phyloP scores from a whole-genome alignment of 805 yeast genomes.

The Schwanniomyces polymorphus region DNA sequence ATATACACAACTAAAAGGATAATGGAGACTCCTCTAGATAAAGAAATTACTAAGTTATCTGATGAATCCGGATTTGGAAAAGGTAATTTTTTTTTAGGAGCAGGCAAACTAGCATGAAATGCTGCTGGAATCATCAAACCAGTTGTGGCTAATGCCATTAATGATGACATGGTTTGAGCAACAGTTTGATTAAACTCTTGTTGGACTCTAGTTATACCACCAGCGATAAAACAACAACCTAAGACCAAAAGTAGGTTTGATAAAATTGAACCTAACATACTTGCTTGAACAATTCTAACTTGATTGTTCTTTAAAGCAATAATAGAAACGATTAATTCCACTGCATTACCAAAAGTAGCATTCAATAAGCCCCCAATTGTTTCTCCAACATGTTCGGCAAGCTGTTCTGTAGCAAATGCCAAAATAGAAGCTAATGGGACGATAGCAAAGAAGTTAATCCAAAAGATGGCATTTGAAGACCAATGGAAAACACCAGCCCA shows the following conservation, averaged over 20 bases:
- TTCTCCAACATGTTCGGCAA: slow-evolving; percentile 84
- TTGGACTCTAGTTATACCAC: slow-evolving; percentile 83
- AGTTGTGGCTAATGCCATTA: slow-evolving; percentile 87
- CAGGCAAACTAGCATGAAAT: slow-evolving; percentile 77
- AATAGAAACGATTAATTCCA: slow-evolving; percentile 90
- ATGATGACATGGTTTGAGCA: slow-evolving; percentile 96
- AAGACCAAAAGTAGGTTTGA: slow-evolving; percentile 86
- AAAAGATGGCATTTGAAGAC: slow-evolving; percentile 57
- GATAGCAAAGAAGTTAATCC: slow-evolving; percentile 83
- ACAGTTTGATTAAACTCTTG: slow-evolving; percentile 94
- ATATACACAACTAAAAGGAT: slow-evolving; percentile 75
- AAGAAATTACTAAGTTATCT: slow-evolving; percentile 56
- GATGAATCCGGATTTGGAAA: slow-evolving; percentile 40
- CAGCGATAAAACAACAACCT: slow-evolving; percentile 94
- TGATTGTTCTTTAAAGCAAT: slow-evolving; percentile 87
- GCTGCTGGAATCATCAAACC: slow-evolving; percentile 95
- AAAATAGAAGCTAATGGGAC: slow-evolving; percentile 89
- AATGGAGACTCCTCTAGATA: slow-evolving; percentile 85
- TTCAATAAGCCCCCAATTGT: slow-evolving; percentile 92
- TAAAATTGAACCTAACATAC: slow-evolving; percentile 92
- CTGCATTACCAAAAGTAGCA: slow-evolving; percentile 98
- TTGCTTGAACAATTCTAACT: slow-evolving; percentile 92
- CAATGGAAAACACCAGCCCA: slow-evolving; percentile 62
- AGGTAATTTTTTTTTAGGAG: slow-evolving; percentile 35
- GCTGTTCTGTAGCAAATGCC: slow-evolving; percentile 91